phyloP scores from a whole-genome alignment of 306 rosid species.

The Neltuma alba region DNA sequence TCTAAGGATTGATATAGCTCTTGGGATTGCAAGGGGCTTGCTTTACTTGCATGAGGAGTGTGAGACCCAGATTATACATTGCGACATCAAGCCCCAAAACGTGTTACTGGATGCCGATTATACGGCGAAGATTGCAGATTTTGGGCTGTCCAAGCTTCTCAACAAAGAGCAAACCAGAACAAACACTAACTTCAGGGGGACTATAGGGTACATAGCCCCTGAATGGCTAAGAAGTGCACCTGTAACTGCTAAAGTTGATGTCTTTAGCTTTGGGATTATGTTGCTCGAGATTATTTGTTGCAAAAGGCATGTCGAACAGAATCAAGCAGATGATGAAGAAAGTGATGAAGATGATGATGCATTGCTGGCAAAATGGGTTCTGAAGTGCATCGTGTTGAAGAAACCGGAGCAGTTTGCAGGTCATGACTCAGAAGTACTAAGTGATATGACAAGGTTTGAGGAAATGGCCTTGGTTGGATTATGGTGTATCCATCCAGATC shows the following conservation, averaged over 20 bases:
- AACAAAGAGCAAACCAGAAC: slow-evolving; percentile 44
- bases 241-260: slow-evolving; percentile 42
- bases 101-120: slow-evolving; percentile 43
- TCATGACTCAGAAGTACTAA: slow-evolving; percentile 35
- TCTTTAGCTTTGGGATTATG: slow-evolving; percentile 45
- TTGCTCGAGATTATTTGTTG: slow-evolving; percentile 39
- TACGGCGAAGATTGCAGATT: slow-evolving; percentile 44
- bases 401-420: slow-evolving; percentile 34
- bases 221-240: slow-evolving; percentile 46
- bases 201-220: slow-evolving; percentile 47
- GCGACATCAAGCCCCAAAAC: slow-evolving; percentile 49
- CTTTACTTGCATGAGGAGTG: slow-evolving; percentile 45
- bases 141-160: slow-evolving; percentile 47
- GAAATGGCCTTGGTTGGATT: slow-evolving; percentile 45
- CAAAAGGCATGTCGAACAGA: slow-evolving; percentile 30
- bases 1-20: slow-evolving; percentile 44
- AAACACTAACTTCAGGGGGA: slow-evolving; percentile 41
- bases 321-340: slow-evolving; percentile 13
- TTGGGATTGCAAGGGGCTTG: slow-evolving; percentile 42
- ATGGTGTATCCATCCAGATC: slow-evolving; percentile 46
- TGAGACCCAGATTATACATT: slow-evolving; percentile 46
- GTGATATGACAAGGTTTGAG: slow-evolving; percentile 46
- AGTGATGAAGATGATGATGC: slow-evolving; percentile 35
- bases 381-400: slow-evolving; percentile 24
- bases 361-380: slow-evolving; percentile 35